Evolutionary conservation across 176 grass and related monocot species (phyloP), one percentile per base, ranked within the genome.

Genomic region (Hordeum vulgare): DNA sequence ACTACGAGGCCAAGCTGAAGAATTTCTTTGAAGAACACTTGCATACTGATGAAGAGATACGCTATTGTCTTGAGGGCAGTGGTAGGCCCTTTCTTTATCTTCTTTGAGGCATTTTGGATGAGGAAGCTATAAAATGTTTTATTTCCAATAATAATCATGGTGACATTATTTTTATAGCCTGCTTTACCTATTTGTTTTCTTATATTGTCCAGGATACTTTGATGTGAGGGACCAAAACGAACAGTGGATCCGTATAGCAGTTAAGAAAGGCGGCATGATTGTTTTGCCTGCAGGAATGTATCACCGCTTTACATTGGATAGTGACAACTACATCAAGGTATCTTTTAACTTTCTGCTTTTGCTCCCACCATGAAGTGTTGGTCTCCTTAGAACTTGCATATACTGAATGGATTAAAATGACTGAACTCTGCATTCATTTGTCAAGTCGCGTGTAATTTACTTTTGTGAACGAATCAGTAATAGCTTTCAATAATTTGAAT

Each of bases 261-360:
- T 98, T 65, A 95, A 95, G 85, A 93, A 93, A 85, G 92, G 96
- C 8, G 96, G 89, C 62, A 93, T 98, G 92, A 98, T 98, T 80
- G 96, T 95, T 79, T 87, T 98, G 80, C 96, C 96, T 81, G 95
- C 95, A 59, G 95, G 95, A 73, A 95, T 98, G 81, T 98, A 95
- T 90, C 95, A 98, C 76, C 92, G 95, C 53, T 98, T 98, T 81
- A 98, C 89, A 2, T 78, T 95, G 76, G 95, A 98, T 40, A 56
- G 60, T 42, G 18, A 90, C 80, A 98, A 98, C 85, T 98, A 94
- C 71, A 95, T 98, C 72, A 98, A 98, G 95, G 92, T 95, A 90
- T 67, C 74, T 49, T 49, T 61, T 77, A 63, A 71, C 58, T 72
- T 71, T 35, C 9, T 65, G 57, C 24, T 10, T 24, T n/a, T 42